Evolutionary conservation across 2,329 filamentous ascomycete genomes (phyloP).

Genomic region (Ciborinia camelliae): DNA sequence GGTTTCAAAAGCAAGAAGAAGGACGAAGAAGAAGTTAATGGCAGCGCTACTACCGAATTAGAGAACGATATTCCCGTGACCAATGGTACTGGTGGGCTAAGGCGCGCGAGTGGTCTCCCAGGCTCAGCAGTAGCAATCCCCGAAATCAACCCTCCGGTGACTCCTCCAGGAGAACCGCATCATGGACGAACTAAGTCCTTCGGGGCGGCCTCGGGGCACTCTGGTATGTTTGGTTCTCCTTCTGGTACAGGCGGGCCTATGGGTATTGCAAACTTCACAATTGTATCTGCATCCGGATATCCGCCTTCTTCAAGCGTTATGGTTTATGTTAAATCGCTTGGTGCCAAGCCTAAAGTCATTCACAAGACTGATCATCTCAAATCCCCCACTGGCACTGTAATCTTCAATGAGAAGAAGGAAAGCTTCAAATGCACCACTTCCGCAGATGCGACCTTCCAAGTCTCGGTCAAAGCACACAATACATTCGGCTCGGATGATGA

Average conservation of each 20-base stretch:
- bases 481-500: constrained; percentile 80
- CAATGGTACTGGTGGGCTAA: constrained; percentile 33
- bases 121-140: constrained; percentile 14
- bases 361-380: constrained; percentile 94
- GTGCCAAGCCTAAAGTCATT: constrained; percentile 70
- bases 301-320: constrained; percentile 75
- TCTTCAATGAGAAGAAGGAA: constrained; percentile 63
- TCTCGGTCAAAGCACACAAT: constrained; percentile 81
- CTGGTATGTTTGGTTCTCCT: constrained; percentile 51
- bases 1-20: constrained; percentile 74
- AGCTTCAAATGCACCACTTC: constrained; percentile 74
- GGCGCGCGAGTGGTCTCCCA: constrained; percentile 25
- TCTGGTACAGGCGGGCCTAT: constrained; percentile 50
- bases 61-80: constrained; percentile 41
- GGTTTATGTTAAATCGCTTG: constrained; percentile 65
- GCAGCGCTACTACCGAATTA: constrained; percentile 38
- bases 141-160: constrained; percentile 25
- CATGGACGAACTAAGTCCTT: constrained; percentile 53
- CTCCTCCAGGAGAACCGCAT: constrained; percentile 31
- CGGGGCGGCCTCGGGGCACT: constrained; percentile 64
- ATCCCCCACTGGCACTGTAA: constrained; percentile 59
- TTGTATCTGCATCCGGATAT: constrained; percentile 76
- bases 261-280: constrained; percentile 75
- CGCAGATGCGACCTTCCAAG: constrained; percentile 80
- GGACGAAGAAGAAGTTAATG: constrained; percentile 37